Percentiles rank a stretch among this genome's conserved stretches.
These are phyloP conservation scores for Avicennia marina DNA, from an alignment of 257 asterid species.

Conservation along the genomic window DNA sequence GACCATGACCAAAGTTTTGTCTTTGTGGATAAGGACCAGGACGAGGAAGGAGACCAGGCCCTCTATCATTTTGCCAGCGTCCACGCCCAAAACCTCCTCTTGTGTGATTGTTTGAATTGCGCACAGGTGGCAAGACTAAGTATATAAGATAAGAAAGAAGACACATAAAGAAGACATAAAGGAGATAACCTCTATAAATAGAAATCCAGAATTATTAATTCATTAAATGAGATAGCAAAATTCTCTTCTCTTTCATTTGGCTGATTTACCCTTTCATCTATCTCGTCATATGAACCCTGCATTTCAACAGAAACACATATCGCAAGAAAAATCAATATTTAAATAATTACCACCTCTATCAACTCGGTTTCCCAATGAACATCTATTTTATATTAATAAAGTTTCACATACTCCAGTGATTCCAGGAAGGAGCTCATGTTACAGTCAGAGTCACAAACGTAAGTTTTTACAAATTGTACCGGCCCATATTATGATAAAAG, in stretches of 20 bases:
- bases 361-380: too few species aligned
- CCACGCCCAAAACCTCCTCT: conserved; percentile 86
- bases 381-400: too few species aligned
- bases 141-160: conserved; percentile 19
- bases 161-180: neutral
- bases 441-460: too few species aligned
- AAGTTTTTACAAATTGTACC: neutral
- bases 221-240: neutral
- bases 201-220: neutral
- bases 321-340: neutral
- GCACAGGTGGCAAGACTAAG: conserved; percentile 63
- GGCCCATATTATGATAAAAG: neutral
- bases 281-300: neutral
- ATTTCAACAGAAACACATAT: neutral
- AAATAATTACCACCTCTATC: neutral
- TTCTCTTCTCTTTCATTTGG: neutral
- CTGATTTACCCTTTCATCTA: neutral
- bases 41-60: conserved; percentile 78
- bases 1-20: conserved; percentile 50
- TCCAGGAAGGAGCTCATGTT: too few species aligned
- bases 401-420: too few species aligned
- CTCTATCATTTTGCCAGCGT: conserved; percentile 80
- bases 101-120: conserved; percentile 48
- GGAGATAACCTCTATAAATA: conserved; percentile 40
- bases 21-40: conserved; percentile 80